phyloP scores from a whole-genome alignment of 805 yeast genomes.

The Candida mattraensis region DNA sequence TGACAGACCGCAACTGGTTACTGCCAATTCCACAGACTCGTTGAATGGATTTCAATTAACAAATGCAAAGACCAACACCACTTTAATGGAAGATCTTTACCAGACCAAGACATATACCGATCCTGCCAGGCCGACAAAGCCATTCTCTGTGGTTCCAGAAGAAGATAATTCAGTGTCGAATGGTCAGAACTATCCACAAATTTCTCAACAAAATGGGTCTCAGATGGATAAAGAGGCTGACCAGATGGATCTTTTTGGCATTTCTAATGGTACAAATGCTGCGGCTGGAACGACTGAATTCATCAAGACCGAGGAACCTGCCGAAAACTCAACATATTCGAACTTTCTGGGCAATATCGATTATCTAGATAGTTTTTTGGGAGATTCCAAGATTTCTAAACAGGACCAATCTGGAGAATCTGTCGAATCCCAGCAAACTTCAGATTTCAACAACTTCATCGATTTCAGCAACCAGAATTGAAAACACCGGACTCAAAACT shows the following conservation, averaged over 20 bases:
- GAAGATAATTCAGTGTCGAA: constrained; percentile 9
- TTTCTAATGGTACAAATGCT: constrained; percentile 6
- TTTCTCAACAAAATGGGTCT: constrained; percentile 2
- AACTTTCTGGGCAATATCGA: constrained; percentile 12
- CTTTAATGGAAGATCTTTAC: constrained; percentile 35
- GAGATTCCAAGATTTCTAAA: constrained; percentile 1
- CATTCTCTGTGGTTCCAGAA: constrained; percentile 3
- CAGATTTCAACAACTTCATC: too few relatives aligned
- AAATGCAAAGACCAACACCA: constrained; percentile 34
- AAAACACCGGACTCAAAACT: too few relatives aligned
- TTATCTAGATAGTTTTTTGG: constrained; percentile 11
- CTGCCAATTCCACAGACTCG: constrained; percentile 24
- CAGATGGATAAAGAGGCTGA: constrained; percentile 2
- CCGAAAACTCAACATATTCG: constrained; percentile 3
- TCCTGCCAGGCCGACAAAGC: constrained; percentile 1
- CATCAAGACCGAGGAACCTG: background rate
- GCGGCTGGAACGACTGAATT: background rate
- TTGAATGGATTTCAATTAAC: constrained; percentile 27
- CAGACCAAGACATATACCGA: constrained; percentile 34
- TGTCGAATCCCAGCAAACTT: too few relatives aligned
- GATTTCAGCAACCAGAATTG: too few relatives aligned
- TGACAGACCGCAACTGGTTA: constrained; percentile 29
- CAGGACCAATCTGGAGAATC: constrained; percentile 1
- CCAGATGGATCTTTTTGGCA: constrained; percentile 5
- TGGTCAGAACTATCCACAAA: constrained; percentile 6